Base-by-base conservation (phyloP, 352 stramenopile species). In the Globisporangium splendens region DNA sequence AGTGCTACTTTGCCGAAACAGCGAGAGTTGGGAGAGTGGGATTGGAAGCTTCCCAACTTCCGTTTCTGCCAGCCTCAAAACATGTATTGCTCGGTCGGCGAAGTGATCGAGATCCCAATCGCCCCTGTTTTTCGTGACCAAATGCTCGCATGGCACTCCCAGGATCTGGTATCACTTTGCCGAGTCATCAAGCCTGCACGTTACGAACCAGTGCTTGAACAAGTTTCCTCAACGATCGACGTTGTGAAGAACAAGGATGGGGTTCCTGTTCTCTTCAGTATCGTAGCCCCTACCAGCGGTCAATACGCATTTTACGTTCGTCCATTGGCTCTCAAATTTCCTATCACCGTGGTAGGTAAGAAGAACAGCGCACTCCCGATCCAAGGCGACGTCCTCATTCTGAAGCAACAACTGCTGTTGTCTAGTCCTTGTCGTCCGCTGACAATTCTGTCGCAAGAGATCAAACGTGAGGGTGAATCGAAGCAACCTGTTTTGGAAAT, bases 21-120 rank as follows among this genome's bases (percentile, higher is more conserved):
- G 2, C 24, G 5, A 2, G 24, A 31, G 24, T 31, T 31, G 5
- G 35, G 56, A 78, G 46, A 50, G 21, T 84, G 59, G 62, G 65
- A 18, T 1, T 86, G 76, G 73, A 60, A 79, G 18, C 33, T 86
- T n/a, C 76, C 76, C 31, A 85, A 85, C 51, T 15, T 49, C 42
- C 17, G 38, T 33, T 46, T 18, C 5, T 11, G 1, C 54, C 44
- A 39, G 38, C 38, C 38, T 43, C 66, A 68, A 56, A 68, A 59
- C 50, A 38, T 75, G 12, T 75, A 76, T 28, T 80, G 72, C 52
- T 54, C 61, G 11, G 49, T 65, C 1, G 50, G 50, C 28, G 70
- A 80, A 51, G 55, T 15, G 33, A 52, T 79, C n/a, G 61, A 70
- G 7, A 67, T 79, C 51, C 75, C 68, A 0, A 56, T 83, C 13